Percentiles rank a stretch among this genome's conserved stretches.
Conservation (phyloP, 257 asterid genomes). For the Penstemon barbatus region DNA sequence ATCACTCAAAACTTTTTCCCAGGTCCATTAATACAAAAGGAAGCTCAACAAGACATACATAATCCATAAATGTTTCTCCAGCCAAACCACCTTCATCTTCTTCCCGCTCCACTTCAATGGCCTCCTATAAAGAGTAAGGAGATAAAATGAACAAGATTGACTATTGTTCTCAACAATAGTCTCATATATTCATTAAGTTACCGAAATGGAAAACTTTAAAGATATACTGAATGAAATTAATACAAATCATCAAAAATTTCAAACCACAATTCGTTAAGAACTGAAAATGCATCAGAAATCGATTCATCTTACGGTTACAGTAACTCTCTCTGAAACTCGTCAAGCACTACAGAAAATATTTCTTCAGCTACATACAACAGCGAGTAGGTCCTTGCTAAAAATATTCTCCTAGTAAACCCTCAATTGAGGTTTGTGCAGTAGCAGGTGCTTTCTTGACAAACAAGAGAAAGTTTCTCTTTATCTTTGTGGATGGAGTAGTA, state of each 20-base stretch:
- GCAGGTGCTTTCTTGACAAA: not conserved
- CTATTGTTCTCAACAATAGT: slow-evolving; percentile 18
- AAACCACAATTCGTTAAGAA: slow-evolving; percentile 10
- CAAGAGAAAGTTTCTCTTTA: not conserved
- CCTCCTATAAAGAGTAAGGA: slow-evolving; percentile 54
- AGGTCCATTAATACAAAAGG: slow-evolving; percentile 22
- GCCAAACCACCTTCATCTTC: slow-evolving; percentile 98
- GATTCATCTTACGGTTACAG: not conserved
- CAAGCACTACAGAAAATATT: not conserved
- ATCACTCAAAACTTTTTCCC: slow-evolving; percentile 14
- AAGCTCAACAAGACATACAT: slow-evolving; percentile 48
- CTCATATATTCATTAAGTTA: slow-evolving; percentile 3
- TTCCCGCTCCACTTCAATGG: slow-evolving; percentile 93
- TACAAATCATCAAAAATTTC: slow-evolving; percentile 3
- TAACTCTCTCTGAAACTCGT: not conserved
- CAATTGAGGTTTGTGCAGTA: not conserved
- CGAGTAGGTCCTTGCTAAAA: not conserved
- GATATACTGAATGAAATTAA: not conserved
- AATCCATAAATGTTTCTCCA: slow-evolving; percentile 94
- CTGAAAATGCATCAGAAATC: not conserved
- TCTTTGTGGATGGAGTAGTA: no score
- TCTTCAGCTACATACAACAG: not conserved
- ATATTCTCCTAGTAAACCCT: not conserved
- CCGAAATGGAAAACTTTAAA: slow-evolving; percentile 18
- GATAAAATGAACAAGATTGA: slow-evolving; percentile 20